Conservation (phyloP, 73 alveolate species). For the Symbiodinium natans region DNA sequence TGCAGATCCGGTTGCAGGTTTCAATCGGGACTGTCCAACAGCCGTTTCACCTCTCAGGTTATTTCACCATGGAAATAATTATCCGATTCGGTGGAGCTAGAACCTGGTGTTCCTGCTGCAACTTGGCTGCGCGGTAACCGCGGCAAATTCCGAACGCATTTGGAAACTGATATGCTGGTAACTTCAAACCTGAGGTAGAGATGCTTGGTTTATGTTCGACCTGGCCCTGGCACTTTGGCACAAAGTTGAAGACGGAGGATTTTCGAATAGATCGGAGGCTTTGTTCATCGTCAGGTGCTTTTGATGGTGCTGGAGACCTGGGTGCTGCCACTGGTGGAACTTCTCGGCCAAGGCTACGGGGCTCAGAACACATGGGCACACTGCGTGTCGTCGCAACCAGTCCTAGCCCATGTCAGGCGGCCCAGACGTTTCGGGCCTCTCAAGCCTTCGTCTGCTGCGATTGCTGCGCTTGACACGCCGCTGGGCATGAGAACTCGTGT, state of each 20-base stretch:
- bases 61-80: background rate
- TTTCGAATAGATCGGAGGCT: too few species aligned
- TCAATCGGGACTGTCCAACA: too few species aligned
- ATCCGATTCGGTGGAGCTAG: background rate
- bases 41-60: background rate
- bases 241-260: too few species aligned
- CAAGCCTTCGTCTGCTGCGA: background rate
- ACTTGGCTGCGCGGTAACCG: background rate
- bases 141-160: too few species aligned
- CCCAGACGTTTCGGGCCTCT: conserved; percentile 4
- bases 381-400: too few species aligned
- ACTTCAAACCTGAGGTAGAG: too few species aligned
- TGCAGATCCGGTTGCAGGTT: too few species aligned
- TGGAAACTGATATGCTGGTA: too few species aligned
- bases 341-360: background rate
- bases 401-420: too few species aligned
- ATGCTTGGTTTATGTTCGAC: background rate
- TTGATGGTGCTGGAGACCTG: conserved; percentile 8
- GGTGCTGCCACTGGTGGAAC: background rate
- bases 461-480: conserved; percentile 1
- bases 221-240: background rate
- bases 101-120: conserved; percentile 3
- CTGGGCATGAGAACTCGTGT: background rate
- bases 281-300: background rate
- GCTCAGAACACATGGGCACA: too few species aligned